Evolutionary conservation across 2,329 filamentous ascomycete genomes (phyloP), one percentile per base, ranked within the genome.

Genomic region (Ramichloridium luteum): DNA sequence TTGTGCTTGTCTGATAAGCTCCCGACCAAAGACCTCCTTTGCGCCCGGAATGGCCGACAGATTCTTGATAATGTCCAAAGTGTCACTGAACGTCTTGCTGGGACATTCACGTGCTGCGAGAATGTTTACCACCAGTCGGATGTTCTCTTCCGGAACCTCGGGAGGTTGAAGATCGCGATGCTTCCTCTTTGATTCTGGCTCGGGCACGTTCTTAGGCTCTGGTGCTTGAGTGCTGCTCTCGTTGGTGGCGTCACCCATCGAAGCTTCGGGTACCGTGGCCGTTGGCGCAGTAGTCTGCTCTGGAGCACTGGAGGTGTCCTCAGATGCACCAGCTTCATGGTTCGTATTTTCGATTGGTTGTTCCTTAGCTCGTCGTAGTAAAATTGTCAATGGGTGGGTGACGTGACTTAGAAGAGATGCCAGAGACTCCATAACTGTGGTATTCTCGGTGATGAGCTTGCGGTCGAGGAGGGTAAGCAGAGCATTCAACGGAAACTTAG

Each of bases 51-150:
- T 90, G 23, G 82, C 78, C 4, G 86, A 96, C 26, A 98, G 70
- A 50, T 96, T 94, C 62, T 93, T 96, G 65, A 98, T 93, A n/a
- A 92, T 92, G 11, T 88, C 90, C 32, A 98, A 72, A 1, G 90
- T 96, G 57, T 96, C 92, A 53, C 90, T 82, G 68, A 98, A 98
- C 0, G 90, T 96, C 65, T 93, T 94, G 41, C 83, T 86, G 51
- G 84, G 93, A 60, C 90, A 98, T 57, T 98, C 90, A 29, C 86
- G 80, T 40, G 88, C 88, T 26, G 93, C 84, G 44, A 98, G 81
- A 35, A 98, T 93, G 54, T 90, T 90, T 46, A 96, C 82, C n/a
- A 98, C 85, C 35, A 96, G 67, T 36, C 81, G 82, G 35, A 98
- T 70, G 53, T 96, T 94, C 51, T 85, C 72, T 16, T 88, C 75